These are phyloP conservation scores for Diversispora epigaea DNA, from an alignment of 192 early-diverging fungal genomes.

Conservation along the genomic window DNA sequence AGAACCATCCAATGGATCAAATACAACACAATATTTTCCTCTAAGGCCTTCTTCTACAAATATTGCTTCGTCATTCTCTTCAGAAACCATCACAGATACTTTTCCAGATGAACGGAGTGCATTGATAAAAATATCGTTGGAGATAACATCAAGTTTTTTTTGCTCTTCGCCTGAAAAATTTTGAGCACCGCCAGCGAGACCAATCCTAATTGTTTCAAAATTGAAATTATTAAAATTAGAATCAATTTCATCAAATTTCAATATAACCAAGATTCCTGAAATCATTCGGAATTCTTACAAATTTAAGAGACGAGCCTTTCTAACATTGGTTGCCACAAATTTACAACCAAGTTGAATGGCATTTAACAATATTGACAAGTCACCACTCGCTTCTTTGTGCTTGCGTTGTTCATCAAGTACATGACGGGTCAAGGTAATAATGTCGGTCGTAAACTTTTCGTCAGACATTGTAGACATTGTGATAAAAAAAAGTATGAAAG, in stretches of 20 bases:
- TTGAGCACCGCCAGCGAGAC: conserved; percentile 73
- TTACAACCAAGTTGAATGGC: conserved; percentile 94
- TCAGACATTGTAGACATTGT: conserved; percentile 19
- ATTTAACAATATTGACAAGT: conserved; percentile 87
- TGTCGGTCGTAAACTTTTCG: conserved; percentile 64
- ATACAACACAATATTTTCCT: conserved; percentile 93
- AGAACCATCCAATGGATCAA: conserved; percentile 96
- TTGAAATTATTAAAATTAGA: too few relatives aligned
- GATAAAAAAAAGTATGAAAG: background rate
- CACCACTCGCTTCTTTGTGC: conserved; percentile 85
- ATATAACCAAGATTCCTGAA: too few relatives aligned
- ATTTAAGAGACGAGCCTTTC: conserved; percentile 94
- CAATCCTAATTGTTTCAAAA: conserved; percentile 57
- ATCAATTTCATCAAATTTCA: too few relatives aligned
- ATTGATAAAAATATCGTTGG: conserved; percentile 99
- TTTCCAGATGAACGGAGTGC: conserved; percentile 85
- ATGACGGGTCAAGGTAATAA: conserved; percentile 90
- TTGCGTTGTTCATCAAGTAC: conserved; percentile 89
- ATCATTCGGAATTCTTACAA: conserved; percentile 70
- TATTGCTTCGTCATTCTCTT: conserved; percentile 95
- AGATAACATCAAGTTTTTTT: conserved; percentile 96
- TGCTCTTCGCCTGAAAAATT: conserved; percentile 95
- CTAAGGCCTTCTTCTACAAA: conserved; percentile 72
- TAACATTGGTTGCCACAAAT: conserved; percentile 95
- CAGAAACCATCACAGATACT: conserved; percentile 92